Base-by-base conservation (phyloP, 768 basidiomycete genomes). In the Termitomyces sp. region DNA sequence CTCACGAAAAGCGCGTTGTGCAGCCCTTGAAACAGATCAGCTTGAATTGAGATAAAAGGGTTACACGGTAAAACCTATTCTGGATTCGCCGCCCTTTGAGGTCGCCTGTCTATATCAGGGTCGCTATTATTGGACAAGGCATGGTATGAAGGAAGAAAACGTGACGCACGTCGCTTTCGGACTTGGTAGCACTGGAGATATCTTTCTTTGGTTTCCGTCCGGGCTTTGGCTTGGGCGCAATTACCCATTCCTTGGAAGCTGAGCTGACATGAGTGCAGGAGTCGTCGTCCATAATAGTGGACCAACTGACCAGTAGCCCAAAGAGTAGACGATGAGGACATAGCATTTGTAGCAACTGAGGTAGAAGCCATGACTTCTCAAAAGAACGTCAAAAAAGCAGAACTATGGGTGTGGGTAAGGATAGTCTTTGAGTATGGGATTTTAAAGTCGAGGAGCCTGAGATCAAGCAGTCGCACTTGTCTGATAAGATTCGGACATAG, bases 191-290 rank as follows among this genome's bases (percentile, higher is more conserved):
- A 33, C 74, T 61, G 12, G 67, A 63, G 20, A 70, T 28, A 60
- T 90, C 90, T 64, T 83, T 89, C 81, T 92, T 93, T 18, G 90
- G 91, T 74, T 93, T 93, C 47, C 92, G 79, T 18, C 92, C 92
- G 36, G 92, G 92, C 69, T 90, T 93, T 9, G 90, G 88, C 65
- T 88, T 91, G 8, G 92, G 87, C 24, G 87, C 86, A 63, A 94
- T 89, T 60, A 90, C 81, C 92, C 92, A 94, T 70, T 92, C 89
- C 70, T 86, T 92, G n/a, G 90, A 91, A 29, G 91, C 91, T 90
- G 68, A 53, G 33, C 54, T 59, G 55, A 54, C 55, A 63, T 52
- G 57, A 59, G 46, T 49, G 45, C 45, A 55, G 31, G 20, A 47
- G 39, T 37, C 55, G 24, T 41, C 22, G 46, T 16, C 60, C 55